A percentile compares a stretch with the other conserved stretches of the same genome.
Conservation (phyloP, 1,284 basidiomycete genomes). For the Neonothopanus nambi region DNA sequence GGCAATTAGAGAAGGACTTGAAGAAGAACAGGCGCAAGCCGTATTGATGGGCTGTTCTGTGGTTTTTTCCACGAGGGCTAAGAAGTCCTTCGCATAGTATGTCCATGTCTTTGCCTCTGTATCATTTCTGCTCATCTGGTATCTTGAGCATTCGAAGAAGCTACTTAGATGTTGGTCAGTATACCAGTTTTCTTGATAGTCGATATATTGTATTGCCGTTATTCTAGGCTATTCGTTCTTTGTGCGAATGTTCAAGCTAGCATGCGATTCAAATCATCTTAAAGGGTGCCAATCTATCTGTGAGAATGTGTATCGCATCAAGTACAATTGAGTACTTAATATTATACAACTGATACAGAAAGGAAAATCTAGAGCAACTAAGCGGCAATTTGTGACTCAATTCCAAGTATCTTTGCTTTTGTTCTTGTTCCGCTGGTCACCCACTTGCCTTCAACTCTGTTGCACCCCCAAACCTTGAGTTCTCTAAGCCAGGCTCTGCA, state of each 20-base stretch:
- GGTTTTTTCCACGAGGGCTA: not conserved
- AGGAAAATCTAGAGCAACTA: not conserved
- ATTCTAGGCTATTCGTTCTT: not conserved
- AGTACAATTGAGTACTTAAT: no score
- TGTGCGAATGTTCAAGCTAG: no score
- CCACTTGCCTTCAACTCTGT: conserved; percentile 60
- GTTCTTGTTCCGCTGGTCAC: conserved; percentile 7
- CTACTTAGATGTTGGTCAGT: no score
- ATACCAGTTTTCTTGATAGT: no score
- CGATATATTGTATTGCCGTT: no score
- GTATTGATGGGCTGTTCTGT: conserved; percentile 60
- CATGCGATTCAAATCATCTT: no score
- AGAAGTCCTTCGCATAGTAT: not conserved
- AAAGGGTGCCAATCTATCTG: no score
- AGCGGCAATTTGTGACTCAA: conserved; percentile 7
- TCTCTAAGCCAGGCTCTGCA: conserved; percentile 50
- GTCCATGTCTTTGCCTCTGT: conserved; percentile 2
- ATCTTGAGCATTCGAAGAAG: no score
- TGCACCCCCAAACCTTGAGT: conserved; percentile 74
- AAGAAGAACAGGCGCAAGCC: conserved; percentile 82
- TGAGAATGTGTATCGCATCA: no score
- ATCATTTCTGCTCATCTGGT: not conserved
- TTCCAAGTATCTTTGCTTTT: conserved; percentile 11
- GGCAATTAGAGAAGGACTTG: conserved; percentile 75
- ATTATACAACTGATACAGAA: no score